Evolutionary conservation across 108 stramenopile species (phyloP).

Genomic region (Fragilaria crotonensis): DNA sequence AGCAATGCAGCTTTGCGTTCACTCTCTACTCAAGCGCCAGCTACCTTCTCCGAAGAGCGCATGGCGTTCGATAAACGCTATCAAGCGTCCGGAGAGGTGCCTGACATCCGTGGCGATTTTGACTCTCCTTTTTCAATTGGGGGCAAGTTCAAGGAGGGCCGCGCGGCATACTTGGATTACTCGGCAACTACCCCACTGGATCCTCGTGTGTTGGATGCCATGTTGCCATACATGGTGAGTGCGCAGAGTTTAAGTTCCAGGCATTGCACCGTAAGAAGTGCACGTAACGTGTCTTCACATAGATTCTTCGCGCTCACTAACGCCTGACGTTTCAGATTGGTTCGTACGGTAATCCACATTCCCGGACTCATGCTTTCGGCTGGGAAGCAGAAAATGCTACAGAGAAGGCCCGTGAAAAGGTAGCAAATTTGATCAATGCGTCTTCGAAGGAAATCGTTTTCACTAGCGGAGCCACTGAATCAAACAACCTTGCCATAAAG

Average conservation of each 20-base stretch:
- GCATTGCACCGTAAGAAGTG: constrained; percentile 3
- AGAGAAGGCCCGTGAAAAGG: constrained; percentile 82
- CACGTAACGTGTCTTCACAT: neutral
- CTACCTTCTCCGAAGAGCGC: constrained; percentile 37
- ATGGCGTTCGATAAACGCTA: constrained; percentile 51
- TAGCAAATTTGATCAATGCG: constrained; percentile 89
- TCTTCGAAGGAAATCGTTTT: constrained; percentile 95
- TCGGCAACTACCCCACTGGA: constrained; percentile 96
- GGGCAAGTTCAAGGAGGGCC: constrained; percentile 65
- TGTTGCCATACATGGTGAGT: constrained; percentile 93
- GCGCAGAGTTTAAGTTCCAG: neutral
- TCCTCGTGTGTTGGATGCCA: constrained; percentile 97
- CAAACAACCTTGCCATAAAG: constrained; percentile 97
- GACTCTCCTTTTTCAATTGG: constrained; percentile 40
- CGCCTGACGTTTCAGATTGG: constrained; percentile 44
- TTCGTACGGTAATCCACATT: constrained; percentile 97
- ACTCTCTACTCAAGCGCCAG: constrained; percentile 17
- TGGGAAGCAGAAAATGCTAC: constrained; percentile 95
- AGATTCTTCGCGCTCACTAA: neutral
- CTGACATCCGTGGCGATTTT: constrained; percentile 13
- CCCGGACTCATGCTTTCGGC: constrained; percentile 94
- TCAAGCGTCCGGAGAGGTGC: constrained; percentile 25
- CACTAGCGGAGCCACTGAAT: constrained; percentile 97
- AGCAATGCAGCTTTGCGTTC: no score
- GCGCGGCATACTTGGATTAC: constrained; percentile 85